Percentiles rank a stretch among this genome's conserved stretches.
phyloP scores from a whole-genome alignment of 257 asterid species.

The Capsicum rhomboideum region DNA sequence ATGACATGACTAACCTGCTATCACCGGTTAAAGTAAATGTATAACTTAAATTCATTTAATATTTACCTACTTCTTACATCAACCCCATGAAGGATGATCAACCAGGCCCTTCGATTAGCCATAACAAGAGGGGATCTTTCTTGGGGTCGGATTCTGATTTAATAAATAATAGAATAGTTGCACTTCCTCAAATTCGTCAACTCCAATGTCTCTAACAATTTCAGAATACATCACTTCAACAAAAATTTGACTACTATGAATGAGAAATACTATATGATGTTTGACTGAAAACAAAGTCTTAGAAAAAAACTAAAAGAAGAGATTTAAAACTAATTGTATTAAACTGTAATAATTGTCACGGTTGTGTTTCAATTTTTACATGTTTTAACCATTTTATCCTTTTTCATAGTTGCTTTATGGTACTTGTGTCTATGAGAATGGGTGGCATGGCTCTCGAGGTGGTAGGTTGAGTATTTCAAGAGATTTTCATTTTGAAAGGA shows the following conservation, averaged over 20 bases:
- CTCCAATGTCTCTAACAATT: constrained; percentile 12
- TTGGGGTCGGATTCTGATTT: constrained; percentile 12
- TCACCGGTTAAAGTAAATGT: not conserved
- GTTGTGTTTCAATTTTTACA: no score
- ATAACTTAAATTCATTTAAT: not conserved
- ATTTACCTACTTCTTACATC: constrained; percentile 14
- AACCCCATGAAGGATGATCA: constrained; percentile 18
- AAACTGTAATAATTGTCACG: no score
- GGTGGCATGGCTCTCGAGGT: no score
- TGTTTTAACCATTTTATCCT: no score
- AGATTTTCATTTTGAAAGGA: no score
- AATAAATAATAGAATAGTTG: constrained; percentile 25
- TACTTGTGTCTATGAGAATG: no score
- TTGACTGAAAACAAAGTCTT: no score
- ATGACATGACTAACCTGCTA: not conserved
- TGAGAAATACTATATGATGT: no score
- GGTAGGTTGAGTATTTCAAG: no score
- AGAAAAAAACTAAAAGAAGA: no score
- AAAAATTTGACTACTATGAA: not conserved
- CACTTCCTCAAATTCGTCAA: constrained; percentile 2
- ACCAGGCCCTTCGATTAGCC: constrained; percentile 29
- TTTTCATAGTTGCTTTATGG: no score
- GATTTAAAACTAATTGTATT: no score
- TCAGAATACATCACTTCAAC: not conserved
- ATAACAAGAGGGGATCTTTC: constrained; percentile 18